These are phyloP conservation scores for Davidsoniella eucalypti DNA, from an alignment of 2,329 filamentous ascomycete species.

Conservation along the genomic window DNA sequence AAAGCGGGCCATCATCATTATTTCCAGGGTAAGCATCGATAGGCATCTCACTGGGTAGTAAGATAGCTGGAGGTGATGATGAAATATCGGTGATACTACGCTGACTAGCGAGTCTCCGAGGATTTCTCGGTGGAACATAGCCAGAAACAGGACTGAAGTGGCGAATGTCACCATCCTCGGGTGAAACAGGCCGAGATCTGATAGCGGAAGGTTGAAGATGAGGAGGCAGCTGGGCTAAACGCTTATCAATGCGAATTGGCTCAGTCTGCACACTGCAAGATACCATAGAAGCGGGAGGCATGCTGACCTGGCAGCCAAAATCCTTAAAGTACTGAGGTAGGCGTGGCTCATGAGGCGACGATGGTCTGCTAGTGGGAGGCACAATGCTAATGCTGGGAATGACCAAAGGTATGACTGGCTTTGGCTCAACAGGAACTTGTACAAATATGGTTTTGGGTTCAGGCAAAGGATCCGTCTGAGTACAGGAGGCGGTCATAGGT, in stretches of 20 bases:
- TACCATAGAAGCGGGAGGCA: conserved; percentile 22
- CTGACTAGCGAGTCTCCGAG: conserved; percentile 34
- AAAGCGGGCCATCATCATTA: conserved; percentile 63
- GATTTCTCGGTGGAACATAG: conserved; percentile 41
- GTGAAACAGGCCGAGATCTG: conserved; percentile 41
- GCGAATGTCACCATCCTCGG: conserved; percentile 22
- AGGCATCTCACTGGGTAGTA: conserved; percentile 23
- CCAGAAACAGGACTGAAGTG: conserved; percentile 38
- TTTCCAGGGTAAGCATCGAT: conserved; percentile 60
- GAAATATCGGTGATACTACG: conserved; percentile 31
- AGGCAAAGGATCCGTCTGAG: conserved; percentile 40
- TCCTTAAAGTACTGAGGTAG: conserved; percentile 74
- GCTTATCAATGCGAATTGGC: conserved; percentile 68
- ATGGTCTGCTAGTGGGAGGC: conserved; percentile 70
- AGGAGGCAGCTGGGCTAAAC: conserved; percentile 55
- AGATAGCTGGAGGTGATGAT: conserved; percentile 29
- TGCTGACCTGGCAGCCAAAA: conserved; percentile 60
- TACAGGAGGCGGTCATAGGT: conserved; percentile 37
- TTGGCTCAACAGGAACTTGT: conserved; percentile 19
- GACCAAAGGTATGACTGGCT: conserved; percentile 22
- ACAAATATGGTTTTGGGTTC: conserved; percentile 15
- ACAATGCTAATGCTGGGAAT: conserved; percentile 86
- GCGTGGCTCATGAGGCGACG: conserved; percentile 55
- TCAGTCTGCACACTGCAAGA: conserved; percentile 56
- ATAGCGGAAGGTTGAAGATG: conserved; percentile 70